phyloP scores from a whole-genome alignment of 768 basidiomycete species.

The Galerina marginata region DNA sequence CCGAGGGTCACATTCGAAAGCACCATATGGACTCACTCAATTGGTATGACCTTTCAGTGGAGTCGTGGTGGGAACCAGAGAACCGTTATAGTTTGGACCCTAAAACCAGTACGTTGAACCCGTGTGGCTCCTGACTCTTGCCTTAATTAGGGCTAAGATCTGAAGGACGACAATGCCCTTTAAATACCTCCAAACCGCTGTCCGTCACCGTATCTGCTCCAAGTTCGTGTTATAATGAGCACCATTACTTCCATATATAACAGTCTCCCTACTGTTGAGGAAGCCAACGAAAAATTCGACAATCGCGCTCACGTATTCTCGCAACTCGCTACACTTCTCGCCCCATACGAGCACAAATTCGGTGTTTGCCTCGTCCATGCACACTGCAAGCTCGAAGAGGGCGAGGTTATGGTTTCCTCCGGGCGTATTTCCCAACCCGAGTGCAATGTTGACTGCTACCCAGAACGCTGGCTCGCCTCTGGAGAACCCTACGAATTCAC shows the following conservation, averaged over 20 bases:
- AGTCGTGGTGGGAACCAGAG: too few species aligned
- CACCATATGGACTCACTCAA: too few species aligned
- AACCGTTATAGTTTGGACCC: too few species aligned
- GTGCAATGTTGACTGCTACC: not conserved
- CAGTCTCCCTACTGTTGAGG: not conserved
- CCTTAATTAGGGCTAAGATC: too few species aligned
- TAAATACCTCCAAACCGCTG: too few species aligned
- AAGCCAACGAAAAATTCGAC: not conserved
- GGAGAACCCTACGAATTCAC: conserved; percentile 5
- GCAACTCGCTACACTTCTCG: not conserved
- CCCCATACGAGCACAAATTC: not conserved
- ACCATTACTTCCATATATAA: not conserved
- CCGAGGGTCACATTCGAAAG: too few species aligned
- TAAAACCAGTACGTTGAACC: too few species aligned
- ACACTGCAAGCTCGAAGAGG: conserved; percentile 14
- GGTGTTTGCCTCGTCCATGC: conserved; percentile 18
- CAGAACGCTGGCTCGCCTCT: conserved; percentile 1
- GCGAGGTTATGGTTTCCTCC: conserved; percentile 15
- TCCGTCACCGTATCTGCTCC: too few species aligned
- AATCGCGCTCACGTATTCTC: not conserved
- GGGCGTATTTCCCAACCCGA: conserved; percentile 13
- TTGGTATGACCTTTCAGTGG: too few species aligned
- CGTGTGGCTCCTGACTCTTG: too few species aligned
- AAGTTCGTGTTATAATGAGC: not conserved
- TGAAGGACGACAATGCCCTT: too few species aligned